These are phyloP conservation scores for Sphagnum tenellum DNA, from an alignment of 225 moss, liverwort and hornwort species.

Conservation along the genomic window DNA sequence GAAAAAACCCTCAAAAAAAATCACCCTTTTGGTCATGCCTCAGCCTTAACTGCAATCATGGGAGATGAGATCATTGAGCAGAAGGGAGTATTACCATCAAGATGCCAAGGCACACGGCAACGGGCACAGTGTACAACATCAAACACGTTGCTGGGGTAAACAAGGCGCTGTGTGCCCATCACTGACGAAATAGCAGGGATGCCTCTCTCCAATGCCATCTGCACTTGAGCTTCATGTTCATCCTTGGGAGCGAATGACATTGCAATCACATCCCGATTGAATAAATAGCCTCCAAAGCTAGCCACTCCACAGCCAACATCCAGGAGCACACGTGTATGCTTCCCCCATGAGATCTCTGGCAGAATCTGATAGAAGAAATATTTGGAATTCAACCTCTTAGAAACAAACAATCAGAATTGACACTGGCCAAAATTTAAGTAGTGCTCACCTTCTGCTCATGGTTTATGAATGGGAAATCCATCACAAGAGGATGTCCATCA, in stretches of 20 bases:
- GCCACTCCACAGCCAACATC: slow-evolving; percentile 94
- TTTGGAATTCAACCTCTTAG: not conserved
- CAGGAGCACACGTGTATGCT: slow-evolving; percentile 61
- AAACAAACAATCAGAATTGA: not conserved
- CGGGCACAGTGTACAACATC: slow-evolving; percentile 85
- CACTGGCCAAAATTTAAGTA: not conserved
- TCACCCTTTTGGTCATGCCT: too few relatives aligned
- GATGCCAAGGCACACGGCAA: slow-evolving; percentile 76
- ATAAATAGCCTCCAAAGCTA: slow-evolving; percentile 78
- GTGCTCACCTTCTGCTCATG: not conserved
- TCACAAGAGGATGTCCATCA: too few relatives aligned
- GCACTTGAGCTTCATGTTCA: slow-evolving; percentile 91
- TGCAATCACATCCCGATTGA: slow-evolving; percentile 61
- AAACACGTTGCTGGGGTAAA: slow-evolving; percentile 71
- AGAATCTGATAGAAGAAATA: slow-evolving; percentile 30
- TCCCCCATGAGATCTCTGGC: slow-evolving; percentile 63
- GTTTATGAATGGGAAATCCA: too few relatives aligned
- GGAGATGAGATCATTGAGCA: not conserved
- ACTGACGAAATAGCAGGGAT: slow-evolving; percentile 72
- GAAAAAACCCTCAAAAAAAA: too few relatives aligned
- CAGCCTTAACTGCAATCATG: too few relatives aligned
- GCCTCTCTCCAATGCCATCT: slow-evolving; percentile 78
- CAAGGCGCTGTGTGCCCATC: slow-evolving; percentile 76
- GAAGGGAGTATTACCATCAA: slow-evolving; percentile 38
- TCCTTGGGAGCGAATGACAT: slow-evolving; percentile 94